Percentiles rank a stretch among this genome's conserved stretches.
These are phyloP conservation scores for Inosperma sp. DNA, from an alignment of 768 basidiomycete species.

Conservation along the genomic window DNA sequence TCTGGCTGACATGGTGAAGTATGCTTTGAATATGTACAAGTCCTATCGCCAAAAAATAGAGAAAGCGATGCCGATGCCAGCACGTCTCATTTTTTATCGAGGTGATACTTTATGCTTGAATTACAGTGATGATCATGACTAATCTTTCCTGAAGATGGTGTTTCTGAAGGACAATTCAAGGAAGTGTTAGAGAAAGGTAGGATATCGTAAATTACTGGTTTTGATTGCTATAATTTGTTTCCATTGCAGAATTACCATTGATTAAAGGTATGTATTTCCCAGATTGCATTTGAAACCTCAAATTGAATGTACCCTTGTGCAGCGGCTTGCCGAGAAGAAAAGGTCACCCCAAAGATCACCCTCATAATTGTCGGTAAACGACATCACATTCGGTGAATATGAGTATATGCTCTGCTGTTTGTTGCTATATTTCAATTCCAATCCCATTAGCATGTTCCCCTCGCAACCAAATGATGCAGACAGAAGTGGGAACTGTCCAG, in stretches of 20 bases:
- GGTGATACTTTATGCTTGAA: slow-evolving; percentile 34
- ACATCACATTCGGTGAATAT: slow-evolving; percentile 49
- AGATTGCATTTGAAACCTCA: not conserved
- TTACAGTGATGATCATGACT: not conserved
- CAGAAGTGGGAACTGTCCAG: slow-evolving; percentile 66
- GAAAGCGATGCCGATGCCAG: slow-evolving; percentile 54
- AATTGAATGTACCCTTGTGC: not conserved
- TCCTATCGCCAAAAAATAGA: slow-evolving; percentile 47
- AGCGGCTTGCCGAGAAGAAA: slow-evolving; percentile 58
- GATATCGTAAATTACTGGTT: not conserved
- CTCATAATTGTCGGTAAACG: slow-evolving; percentile 77
- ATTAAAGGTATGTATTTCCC: too few relatives aligned
- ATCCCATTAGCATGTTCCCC: slow-evolving; percentile 29
- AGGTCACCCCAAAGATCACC: slow-evolving; percentile 64
- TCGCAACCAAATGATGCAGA: slow-evolving; percentile 43
- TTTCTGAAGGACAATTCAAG: slow-evolving; percentile 49
- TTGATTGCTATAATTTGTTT: too few relatives aligned
- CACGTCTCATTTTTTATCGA: slow-evolving; percentile 70
- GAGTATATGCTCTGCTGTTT: not conserved
- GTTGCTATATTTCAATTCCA: not conserved
- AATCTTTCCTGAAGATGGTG: slow-evolving; percentile 41
- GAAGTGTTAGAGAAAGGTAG: slow-evolving; percentile 36
- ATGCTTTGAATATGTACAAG: slow-evolving; percentile 51
- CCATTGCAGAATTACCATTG: too few relatives aligned
- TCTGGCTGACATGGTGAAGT: slow-evolving; percentile 57